Conservation (phyloP, 225 moss, liverwort and hornwort genomes). For the Marchantia polymorpha region DNA sequence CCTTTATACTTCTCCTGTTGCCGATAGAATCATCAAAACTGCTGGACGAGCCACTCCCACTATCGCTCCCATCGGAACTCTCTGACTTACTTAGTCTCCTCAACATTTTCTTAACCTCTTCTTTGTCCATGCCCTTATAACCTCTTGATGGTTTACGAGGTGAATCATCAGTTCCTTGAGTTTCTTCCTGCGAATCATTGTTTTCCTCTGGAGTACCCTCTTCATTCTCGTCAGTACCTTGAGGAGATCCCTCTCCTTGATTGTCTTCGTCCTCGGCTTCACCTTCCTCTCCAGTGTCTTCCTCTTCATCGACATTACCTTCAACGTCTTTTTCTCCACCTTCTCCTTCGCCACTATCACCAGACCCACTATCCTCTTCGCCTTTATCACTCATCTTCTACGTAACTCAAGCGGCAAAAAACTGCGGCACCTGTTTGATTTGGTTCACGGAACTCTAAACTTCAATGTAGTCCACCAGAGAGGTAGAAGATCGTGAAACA, state of each 20-base stretch:
- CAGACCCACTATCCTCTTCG: constrained; percentile 7
- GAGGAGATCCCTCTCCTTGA: neutral
- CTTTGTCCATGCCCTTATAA: constrained; percentile 32
- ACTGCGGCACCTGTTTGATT: neutral
- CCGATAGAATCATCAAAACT: constrained; percentile 54
- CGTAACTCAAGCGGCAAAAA: neutral
- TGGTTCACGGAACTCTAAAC: neutral
- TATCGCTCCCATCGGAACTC: constrained; percentile 52
- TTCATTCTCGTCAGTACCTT: neutral
- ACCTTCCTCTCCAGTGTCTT: neutral
- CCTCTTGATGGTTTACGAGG: neutral
- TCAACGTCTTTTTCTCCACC: neutral
- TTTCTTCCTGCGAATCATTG: neutral
- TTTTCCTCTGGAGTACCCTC: constrained; percentile 10
- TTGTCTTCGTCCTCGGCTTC: constrained; percentile 1
- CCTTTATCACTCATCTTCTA: constrained; percentile 24
- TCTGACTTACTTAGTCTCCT: constrained; percentile 51
- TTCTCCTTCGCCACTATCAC: constrained; percentile 5
- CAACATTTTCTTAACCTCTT: constrained; percentile 50
- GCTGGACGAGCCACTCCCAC: constrained; percentile 29
- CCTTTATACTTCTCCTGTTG: constrained; percentile 61
- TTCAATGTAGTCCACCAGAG: neutral
- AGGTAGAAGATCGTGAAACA: neutral
- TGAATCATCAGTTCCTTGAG: neutral
- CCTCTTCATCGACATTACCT: constrained; percentile 7